Conservation (phyloP, 371 early-diverging fungal species). For the Smittium mucronatum region DNA sequence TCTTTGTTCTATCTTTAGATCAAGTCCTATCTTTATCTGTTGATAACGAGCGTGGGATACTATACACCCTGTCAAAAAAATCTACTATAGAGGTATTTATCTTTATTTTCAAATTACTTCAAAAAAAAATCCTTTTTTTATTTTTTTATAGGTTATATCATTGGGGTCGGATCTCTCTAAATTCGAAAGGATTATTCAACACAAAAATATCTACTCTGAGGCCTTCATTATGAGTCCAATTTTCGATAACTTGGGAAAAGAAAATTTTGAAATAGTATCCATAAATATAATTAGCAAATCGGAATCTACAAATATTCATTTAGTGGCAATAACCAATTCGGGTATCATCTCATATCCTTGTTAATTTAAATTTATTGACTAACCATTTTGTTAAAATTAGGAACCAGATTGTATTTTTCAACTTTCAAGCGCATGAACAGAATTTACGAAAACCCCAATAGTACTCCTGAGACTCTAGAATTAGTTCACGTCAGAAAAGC, state of each 20-base stretch:
- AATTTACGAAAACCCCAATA: not conserved
- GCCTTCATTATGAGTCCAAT: slow-evolving; percentile 40
- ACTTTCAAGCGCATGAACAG: not conserved
- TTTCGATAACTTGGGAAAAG: slow-evolving; percentile 25
- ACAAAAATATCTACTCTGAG: slow-evolving; percentile 35
- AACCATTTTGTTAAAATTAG: not conserved
- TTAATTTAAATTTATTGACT: not conserved
- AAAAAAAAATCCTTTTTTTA: not conserved
- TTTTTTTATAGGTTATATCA: slow-evolving; percentile 17
- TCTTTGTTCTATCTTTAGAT: not conserved
- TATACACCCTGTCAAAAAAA: slow-evolving; percentile 52
- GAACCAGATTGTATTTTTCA: not conserved
- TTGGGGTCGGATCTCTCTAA: slow-evolving; percentile 34
- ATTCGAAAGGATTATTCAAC: slow-evolving; percentile 22
- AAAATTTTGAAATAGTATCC: slow-evolving; percentile 43
- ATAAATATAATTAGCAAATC: slow-evolving; percentile 45
- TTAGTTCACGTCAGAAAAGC: slow-evolving; percentile 60
- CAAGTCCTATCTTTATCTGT: slow-evolving; percentile 41
- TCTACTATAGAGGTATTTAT: slow-evolving; percentile 50
- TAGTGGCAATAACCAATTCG: slow-evolving; percentile 53
- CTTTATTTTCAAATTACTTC: not conserved
- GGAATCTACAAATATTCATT: slow-evolving; percentile 47
- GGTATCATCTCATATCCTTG: slow-evolving; percentile 63
- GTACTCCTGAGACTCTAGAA: slow-evolving; percentile 40
- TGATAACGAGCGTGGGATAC: slow-evolving; percentile 52